Evolutionary conservation across 1,284 basidiomycete genomes (phyloP), one percentile per base, ranked within the genome.

Genomic region (Malassezia equina): DNA sequence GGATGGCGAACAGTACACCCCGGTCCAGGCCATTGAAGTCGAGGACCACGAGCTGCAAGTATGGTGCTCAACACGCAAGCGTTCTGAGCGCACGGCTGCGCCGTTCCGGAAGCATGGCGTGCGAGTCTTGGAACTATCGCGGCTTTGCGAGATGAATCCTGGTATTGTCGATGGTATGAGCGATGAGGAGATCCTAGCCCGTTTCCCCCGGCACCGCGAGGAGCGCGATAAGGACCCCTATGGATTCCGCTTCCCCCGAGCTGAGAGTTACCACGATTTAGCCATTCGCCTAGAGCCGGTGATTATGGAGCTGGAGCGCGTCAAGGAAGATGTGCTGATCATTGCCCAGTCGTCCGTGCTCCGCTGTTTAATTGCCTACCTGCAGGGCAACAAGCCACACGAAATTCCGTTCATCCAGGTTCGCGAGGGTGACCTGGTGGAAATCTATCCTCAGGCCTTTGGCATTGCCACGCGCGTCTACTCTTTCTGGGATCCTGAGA

Each of bases 71-170:
- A 86, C 93, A 0, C 84, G 93, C 13, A 80, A 90, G 34, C 81
- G 94, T 44, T 88, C 91, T 5, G 85, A 93, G 65, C 90, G 95
- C 74, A 94, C 90, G 1, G 90, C 90, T 1, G 91, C 89, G 84
- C 93, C 93, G 0, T 94, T 98, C 77, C 80, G 90, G 47, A 81
- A 80, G 54, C 65, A 77, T 0, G 79, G 79, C 1, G 81, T 79
- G 63, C 70, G 75, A 71, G 88, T 98, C 19, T 81, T 90, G 41
- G 90, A 98, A 77, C 90, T 91, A 66, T 83, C 86, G 0, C 91
- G 93, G 75, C 93, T 98, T 87, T 81, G 84, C 54, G 91, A 99
- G 78, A 93, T 99, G 73, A 98, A 99, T 69, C 93, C 93, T 40
- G 80, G 72, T 42, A 77, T 78, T 36, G 66, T 76, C 84, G 94